Evolutionary conservation across 306 rosid species (phyloP).

Genomic region (Quercus engelmannii): DNA sequence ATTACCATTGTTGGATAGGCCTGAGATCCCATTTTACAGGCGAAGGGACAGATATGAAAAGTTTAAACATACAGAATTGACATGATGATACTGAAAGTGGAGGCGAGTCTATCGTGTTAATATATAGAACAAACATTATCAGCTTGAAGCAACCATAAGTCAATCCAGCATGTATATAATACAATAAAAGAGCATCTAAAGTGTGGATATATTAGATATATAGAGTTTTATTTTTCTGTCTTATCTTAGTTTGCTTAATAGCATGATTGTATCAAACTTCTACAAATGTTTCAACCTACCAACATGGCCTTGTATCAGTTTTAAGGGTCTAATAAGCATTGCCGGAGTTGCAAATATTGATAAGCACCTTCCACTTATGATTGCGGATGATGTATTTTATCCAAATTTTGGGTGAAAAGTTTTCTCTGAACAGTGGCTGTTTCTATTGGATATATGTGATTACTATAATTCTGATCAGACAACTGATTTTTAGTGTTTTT

Average conservation of each 20-base stretch:
- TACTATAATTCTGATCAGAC: no score
- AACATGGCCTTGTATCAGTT: no score
- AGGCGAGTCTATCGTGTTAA: neutral
- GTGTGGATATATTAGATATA: neutral
- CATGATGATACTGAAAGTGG: constrained; percentile 2
- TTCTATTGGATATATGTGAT: no score
- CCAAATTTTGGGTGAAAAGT: no score
- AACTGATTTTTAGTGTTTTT: no score
- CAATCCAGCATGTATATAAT: neutral
- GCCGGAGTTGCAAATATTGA: no score
- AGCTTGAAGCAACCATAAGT: neutral
- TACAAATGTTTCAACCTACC: neutral
- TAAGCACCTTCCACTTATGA: no score
- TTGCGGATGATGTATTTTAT: no score
- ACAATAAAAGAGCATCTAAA: neutral
- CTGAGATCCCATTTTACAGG: constrained; percentile 62
- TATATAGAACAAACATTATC: neutral
- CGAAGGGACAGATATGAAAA: constrained; percentile 3
- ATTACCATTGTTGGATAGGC: constrained; percentile 94
- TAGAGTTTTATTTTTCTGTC: neutral
- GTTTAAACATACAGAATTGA: constrained; percentile 10
- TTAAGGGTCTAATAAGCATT: no score
- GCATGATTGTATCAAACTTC: neutral
- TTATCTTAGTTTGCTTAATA: neutral
- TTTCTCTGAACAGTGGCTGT: no score